These are phyloP conservation scores for Parastagonospora avenae DNA, from an alignment of 2,329 filamentous ascomycete genomes.

Conservation along the genomic window DNA sequence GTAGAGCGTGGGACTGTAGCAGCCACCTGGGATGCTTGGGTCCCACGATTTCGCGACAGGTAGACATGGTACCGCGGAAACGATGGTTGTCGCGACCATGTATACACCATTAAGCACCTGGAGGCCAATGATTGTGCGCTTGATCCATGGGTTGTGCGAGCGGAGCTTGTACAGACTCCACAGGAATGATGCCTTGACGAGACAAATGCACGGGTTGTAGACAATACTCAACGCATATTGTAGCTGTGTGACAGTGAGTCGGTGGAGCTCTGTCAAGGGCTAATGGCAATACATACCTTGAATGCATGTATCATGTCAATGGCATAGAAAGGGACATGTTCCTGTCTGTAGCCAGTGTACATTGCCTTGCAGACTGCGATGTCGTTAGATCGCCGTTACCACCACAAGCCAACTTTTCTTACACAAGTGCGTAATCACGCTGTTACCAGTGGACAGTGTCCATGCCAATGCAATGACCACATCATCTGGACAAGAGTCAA, in stretches of 20 bases:
- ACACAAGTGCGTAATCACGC: slow-evolving; percentile 22
- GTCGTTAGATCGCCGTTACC: not conserved
- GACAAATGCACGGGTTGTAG: slow-evolving; percentile 25
- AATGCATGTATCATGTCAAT: slow-evolving; percentile 10
- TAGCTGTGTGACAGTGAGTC: slow-evolving; percentile 2
- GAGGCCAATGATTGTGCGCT: slow-evolving; percentile 17
- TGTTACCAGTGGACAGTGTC: slow-evolving; percentile 13
- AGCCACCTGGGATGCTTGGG: slow-evolving; percentile 18
- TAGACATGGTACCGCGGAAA: slow-evolving; percentile 18
- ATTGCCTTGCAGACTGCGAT: slow-evolving; percentile 10
- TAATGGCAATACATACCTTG: slow-evolving; percentile 8
- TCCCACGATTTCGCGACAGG: slow-evolving; percentile 20
- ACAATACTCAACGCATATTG: slow-evolving; percentile 21
- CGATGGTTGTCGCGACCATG: slow-evolving; percentile 14
- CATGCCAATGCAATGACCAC: slow-evolving; percentile 14
- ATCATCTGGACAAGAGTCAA: slow-evolving; percentile 10
- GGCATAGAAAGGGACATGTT: slow-evolving; percentile 17
- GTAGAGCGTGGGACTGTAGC: slow-evolving; percentile 14
- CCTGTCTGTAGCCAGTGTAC: slow-evolving; percentile 17
- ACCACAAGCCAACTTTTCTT: not conserved
- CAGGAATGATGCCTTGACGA: slow-evolving; percentile 28
- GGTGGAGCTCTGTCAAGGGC: not conserved
- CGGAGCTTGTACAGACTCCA: slow-evolving; percentile 26
- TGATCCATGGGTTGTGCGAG: slow-evolving; percentile 18
- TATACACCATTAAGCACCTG: slow-evolving; percentile 22